Percentiles rank a stretch among this genome's conserved stretches.
phyloP scores from a whole-genome alignment of 2,329 filamentous ascomycete species.

The Dissoconium aciculare region DNA sequence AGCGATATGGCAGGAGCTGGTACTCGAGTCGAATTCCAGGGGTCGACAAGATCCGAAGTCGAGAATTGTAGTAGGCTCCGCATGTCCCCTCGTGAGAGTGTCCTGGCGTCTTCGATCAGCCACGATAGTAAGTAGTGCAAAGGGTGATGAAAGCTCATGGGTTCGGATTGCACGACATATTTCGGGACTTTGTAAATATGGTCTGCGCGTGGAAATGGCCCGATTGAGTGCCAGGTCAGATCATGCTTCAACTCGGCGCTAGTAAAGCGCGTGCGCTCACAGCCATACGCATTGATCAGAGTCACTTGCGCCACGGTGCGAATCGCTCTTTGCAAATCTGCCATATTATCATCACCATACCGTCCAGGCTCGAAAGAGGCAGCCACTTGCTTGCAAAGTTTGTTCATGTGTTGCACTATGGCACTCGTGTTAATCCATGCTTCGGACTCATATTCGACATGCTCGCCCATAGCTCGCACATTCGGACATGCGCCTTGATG shows the following conservation, averaged over 20 bases:
- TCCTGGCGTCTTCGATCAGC: slow-evolving; percentile 79
- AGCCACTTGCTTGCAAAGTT: slow-evolving; percentile 73
- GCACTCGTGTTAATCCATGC: slow-evolving; percentile 94
- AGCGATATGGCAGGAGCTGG: slow-evolving; percentile 12
- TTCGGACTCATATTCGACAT: slow-evolving; percentile 96
- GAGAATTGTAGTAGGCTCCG: slow-evolving; percentile 57
- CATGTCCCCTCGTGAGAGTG: slow-evolving; percentile 53
- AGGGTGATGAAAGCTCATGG: slow-evolving; percentile 94
- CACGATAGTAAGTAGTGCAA: slow-evolving; percentile 93
- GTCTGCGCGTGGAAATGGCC: slow-evolving; percentile 53
- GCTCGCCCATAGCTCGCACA: slow-evolving; percentile 76
- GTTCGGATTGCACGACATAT: slow-evolving; percentile 75
- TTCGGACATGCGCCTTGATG: slow-evolving; percentile 97
- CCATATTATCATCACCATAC: slow-evolving; percentile 24
- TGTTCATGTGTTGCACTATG: slow-evolving; percentile 88
- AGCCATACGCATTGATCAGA: slow-evolving; percentile 77
- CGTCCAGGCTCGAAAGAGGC: slow-evolving; percentile 65
- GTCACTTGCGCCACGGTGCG: slow-evolving; percentile 63
- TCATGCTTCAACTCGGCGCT: slow-evolving; percentile 80
- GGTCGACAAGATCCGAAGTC: slow-evolving; percentile 47
- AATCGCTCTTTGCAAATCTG: slow-evolving; percentile 55
- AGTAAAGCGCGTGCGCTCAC: slow-evolving; percentile 73
- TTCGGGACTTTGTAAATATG: slow-evolving; percentile 52
- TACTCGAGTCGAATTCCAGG: slow-evolving; percentile 15
- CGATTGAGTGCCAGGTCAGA: slow-evolving; percentile 63